Evolutionary conservation across 495 filamentous ascomycete genomes (phyloP).

Genomic region (Sporormia fimetaria): DNA sequence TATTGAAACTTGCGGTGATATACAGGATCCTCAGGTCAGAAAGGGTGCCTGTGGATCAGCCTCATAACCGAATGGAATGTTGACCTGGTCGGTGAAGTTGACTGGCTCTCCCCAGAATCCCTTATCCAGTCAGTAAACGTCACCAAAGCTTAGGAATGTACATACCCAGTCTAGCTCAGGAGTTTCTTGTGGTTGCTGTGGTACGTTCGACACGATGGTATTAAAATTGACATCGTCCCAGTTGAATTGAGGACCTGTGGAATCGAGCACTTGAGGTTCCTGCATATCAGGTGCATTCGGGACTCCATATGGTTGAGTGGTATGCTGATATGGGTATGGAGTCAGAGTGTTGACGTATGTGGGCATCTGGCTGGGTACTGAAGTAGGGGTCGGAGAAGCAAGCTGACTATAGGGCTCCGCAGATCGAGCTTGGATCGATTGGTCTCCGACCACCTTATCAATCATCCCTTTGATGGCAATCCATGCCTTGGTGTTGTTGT

Average conservation of each 20-base stretch:
- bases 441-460: conserved; percentile 14
- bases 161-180: conserved; percentile 14
- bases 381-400: background rate
- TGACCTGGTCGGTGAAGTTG: conserved; percentile 5
- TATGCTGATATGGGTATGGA: background rate
- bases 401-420: background rate
- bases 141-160: background rate
- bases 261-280: background rate
- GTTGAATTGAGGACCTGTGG: background rate
- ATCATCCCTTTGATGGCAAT: conserved; percentile 21
- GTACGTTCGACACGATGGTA: conserved; percentile 9
- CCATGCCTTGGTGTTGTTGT: conserved; percentile 20
- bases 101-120: conserved; percentile 22
- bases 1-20: no score
- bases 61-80: no score
- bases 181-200: conserved; percentile 1
- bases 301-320: background rate
- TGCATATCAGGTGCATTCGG: background rate
- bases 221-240: conserved; percentile 19
- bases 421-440: background rate
- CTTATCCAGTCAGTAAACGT: conserved; percentile 1
- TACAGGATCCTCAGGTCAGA: no score
- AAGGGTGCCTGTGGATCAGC: no score
- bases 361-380: conserved; percentile 6
- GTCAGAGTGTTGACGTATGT: conserved; percentile 6